Base-by-base conservation (phyloP, 2,329 filamentous ascomycete genomes). In the Apiospora koreana region DNA sequence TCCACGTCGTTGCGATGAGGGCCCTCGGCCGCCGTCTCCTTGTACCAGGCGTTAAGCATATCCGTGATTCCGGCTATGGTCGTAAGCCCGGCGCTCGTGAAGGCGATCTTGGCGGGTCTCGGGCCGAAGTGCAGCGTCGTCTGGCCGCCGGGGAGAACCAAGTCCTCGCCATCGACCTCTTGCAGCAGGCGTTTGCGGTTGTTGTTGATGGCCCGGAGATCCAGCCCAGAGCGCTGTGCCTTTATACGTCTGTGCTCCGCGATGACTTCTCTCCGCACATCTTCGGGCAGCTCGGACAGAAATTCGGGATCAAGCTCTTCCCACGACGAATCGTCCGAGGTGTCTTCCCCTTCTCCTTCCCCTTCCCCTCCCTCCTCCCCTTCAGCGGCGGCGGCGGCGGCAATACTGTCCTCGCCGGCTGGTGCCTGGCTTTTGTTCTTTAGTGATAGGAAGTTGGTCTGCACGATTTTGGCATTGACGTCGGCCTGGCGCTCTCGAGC, bases 1-100 rank as follows among this genome's bases (percentile, higher is more conserved):
- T 86, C 86, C 0, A 95, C 91, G 80, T 99, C 96, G 70, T 93
- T 90, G 0, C 82, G 81, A 80, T 96, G 94, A 1, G 96, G 96
- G 0, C 93, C 94, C 3, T 95, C 92, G 6, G 85, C 85, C 45
- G 80, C 83, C 72, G 95, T 97, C 71, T 92, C 90, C 2, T 83
- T 78, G 73, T 94, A 87, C 96, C 96, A 99, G 4, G 89, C 89
- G 69, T 85, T 88, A 18, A 98, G 83, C 77, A 94, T 94, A 46
- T 89, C 86, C 62, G 94, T 88, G 69, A 98, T 84, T 74, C 97
- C 92, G 0, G 78, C 75, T 7, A 84, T 74, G 0, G 80, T 82
- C 31, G 82, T 84, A 16, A 85, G 76, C 0, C 79, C 81, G 0
- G 82, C 80, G 14, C 80, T 80, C 4, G 84, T 80, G 73, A 91